Base-by-base conservation (phyloP, 805 yeast species). In the Zygosaccharomyces bisporus region DNA sequence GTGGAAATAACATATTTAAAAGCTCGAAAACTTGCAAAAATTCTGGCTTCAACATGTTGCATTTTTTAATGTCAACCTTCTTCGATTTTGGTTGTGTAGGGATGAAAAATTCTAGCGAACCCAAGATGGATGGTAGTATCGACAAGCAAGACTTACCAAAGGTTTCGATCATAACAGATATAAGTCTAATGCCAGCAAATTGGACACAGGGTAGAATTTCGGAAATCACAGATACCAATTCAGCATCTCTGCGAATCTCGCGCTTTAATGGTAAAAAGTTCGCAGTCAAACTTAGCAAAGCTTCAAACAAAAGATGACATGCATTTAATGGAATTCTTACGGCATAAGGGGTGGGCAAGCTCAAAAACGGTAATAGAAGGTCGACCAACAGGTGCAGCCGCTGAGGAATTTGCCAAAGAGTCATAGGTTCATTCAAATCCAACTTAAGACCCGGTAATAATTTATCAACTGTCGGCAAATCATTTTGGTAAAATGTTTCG, bases 291-390 rank as follows among this genome's bases (percentile, higher is more conserved):
- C 81, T 71, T 46, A 77, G 63, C 12, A 82, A 56, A 9, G 80
- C 64, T 54, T 83, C 88, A 17, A 72, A 67, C 39, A 81, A 47
- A 6, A 69, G 58, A 4, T 83, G 57, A 2, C 83, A 57, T 35
- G 66, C 55, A 1, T 91, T 90, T 10, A 86, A 50, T 2, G 95
- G 93, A 6, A 85, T 71, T 49, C 73, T 69, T 6, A 81, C 73
- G 9, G 80, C 68, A 53, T 69, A 73, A 32, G 75, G 77, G 1
- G 88, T 79, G 19, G 78, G 74, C 6, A 77, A 67, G 3, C 73
- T 63, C 25, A 79, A 57, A 45, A 74, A 76, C 2, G 75, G 64
- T 45, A 60, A 51, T 50, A 84, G 41, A 44, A 82, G 45, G 23
- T 68, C 68, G 27, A 72, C 60, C 29, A 85, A 63, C 4, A 75